phyloP scores from a whole-genome alignment of 164 flowering plant species.

The Macadamia integrifolia region DNA sequence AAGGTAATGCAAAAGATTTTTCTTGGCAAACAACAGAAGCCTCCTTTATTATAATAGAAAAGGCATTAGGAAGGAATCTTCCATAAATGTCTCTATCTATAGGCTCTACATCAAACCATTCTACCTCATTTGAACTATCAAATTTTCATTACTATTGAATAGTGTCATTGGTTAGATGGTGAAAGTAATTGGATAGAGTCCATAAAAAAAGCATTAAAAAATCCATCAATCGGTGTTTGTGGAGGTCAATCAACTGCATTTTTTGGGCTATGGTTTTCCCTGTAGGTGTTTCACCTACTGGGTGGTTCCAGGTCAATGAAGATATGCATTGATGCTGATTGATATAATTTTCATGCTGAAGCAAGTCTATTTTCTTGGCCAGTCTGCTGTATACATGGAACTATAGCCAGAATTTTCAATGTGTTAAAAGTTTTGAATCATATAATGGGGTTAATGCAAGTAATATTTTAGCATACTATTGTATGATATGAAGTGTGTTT shows the following conservation, averaged over 20 bases:
- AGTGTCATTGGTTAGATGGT: too few species aligned
- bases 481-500: too few species aligned
- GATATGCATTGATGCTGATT: too few species aligned
- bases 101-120: not conserved
- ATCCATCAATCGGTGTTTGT: not conserved
- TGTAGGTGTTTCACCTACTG: not conserved
- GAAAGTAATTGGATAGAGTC: not conserved
- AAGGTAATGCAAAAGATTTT: conserved; percentile 44
- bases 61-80: not conserved
- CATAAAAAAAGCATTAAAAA: not conserved
- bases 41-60: not conserved
- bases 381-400: too few species aligned
- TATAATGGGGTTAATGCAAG: too few species aligned
- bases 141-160: not conserved
- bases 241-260: not conserved
- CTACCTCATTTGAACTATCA: too few species aligned
- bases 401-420: too few species aligned
- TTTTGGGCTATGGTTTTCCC: not conserved
- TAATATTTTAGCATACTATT: too few species aligned
- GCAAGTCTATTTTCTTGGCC: too few species aligned
- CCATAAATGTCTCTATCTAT: not conserved
- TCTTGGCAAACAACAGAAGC: not conserved
- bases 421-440: too few species aligned
- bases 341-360: too few species aligned
- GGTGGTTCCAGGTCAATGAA: not conserved